Evolutionary conservation across 2,329 filamentous ascomycete species (phyloP).

Genomic region (Reticulascus tulasneorum): DNA sequence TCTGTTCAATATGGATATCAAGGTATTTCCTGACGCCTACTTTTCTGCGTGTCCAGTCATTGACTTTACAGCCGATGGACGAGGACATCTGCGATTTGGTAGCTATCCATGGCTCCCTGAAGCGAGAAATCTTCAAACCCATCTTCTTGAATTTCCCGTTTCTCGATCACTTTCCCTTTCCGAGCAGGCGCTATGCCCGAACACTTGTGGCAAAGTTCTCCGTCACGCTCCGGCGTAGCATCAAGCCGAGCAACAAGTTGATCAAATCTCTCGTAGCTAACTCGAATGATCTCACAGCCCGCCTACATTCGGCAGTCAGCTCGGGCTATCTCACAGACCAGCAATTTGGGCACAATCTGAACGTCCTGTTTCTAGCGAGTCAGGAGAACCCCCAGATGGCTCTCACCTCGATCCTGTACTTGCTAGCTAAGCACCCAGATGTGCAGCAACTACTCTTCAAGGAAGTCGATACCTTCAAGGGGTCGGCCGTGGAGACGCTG

Average conservation of each 20-base stretch:
- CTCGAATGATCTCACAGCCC: not conserved
- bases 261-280: no score
- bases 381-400: constrained; percentile 37
- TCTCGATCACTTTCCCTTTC: constrained; percentile 21
- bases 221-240: constrained; percentile 9
- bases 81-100: no score
- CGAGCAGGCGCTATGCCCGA: constrained; percentile 21
- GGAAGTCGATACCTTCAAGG: constrained; percentile 5
- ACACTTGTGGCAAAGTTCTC: constrained; percentile 22
- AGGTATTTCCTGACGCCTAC: no score
- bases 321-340: constrained; percentile 30
- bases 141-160: constrained; percentile 29
- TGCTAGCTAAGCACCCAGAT: constrained; percentile 27
- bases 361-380: constrained; percentile 34
- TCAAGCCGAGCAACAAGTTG: no score
- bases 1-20: no score
- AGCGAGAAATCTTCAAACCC: constrained; percentile 28
- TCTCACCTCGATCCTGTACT: constrained; percentile 30
- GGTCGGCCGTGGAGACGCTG: constrained; percentile 24
- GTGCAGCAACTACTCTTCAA: constrained; percentile 21
- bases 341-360: constrained; percentile 35
- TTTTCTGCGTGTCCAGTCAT: no score
- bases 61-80: no score
- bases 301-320: no score
- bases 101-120: no score